A percentile compares a stretch with the other conserved stretches of the same genome.
phyloP scores from a whole-genome alignment of 192 early-diverging fungal species.

The Dimargaris cristalligena region DNA sequence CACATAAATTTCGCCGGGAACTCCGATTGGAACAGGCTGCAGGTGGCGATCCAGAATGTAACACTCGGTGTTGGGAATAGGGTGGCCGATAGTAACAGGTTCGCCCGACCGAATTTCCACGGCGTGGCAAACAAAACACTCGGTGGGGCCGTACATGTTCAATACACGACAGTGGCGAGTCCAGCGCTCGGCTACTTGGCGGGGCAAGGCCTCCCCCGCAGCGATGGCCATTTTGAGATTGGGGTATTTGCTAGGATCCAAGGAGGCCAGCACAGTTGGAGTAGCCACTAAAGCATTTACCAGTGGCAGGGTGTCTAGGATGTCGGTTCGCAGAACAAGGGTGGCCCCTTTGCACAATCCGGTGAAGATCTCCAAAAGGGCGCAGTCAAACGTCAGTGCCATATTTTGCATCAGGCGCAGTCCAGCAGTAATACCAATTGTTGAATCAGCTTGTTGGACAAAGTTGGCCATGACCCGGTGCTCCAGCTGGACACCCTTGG shows the following conservation, averaged over 20 bases:
- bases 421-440: not conserved
- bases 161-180: conserved; percentile 2
- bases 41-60: too few relatives aligned
- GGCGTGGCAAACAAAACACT: too few relatives aligned
- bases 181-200: not conserved
- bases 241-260: not conserved
- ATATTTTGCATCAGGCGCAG: conserved; percentile 11
- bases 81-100: too few relatives aligned
- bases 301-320: not conserved
- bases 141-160: conserved; percentile 22
- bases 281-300: not conserved
- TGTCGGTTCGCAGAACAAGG: conserved; percentile 1
- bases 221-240: conserved; percentile 2
- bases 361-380: conserved; percentile 10
- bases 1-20: conserved; percentile 19
- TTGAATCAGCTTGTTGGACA: too few relatives aligned
- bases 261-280: too few relatives aligned
- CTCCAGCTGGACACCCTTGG: too few relatives aligned
- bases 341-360: conserved; percentile 9
- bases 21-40: conserved; percentile 18
- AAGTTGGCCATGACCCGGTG: too few relatives aligned
- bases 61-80: too few relatives aligned
- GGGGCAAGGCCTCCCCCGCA: conserved; percentile 6
- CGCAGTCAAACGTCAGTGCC: conserved; percentile 12
- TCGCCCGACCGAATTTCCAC: conserved; percentile 14